Base-by-base conservation (phyloP, 2,329 filamentous ascomycete species). In the Cladosporium sp. region DNA sequence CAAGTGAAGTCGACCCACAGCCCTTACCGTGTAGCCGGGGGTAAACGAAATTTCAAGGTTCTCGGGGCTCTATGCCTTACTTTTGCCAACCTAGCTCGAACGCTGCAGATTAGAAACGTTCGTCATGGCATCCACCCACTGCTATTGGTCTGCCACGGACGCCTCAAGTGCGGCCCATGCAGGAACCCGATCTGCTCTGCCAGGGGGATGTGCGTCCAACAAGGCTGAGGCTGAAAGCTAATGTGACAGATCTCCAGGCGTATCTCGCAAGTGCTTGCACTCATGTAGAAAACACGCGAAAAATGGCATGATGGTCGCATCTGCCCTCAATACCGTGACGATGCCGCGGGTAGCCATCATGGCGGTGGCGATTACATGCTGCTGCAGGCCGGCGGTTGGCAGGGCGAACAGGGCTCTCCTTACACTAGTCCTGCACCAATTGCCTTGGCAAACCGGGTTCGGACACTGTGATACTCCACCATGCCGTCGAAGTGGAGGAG, bases 91-190 rank as follows among this genome's bases (percentile, higher is more conserved):
- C 23, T 46, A 59, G 37, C 56, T 26, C 35, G 56, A 46, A 29
- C 14, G 56, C 56, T 59, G 56, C 56, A 59, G 56, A 59, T 59
- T 59, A 46, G 56, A 59, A 46, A 59, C 56, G 56, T 37, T 59
- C 56, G 56, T 59, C 56, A 59, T 44, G 11, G 28, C 10, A 40
- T 37, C 31, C 14, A 14, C 14, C 14, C 35, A 26, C 16, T 59
- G 16, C 28, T 23, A 59, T 59, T 59, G 56, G 56, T n/a, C 35
- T 28, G 28, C 23, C 53, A n/a, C 53, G 4, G 14, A n/a, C n/a
- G 35, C 35, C 21, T 23, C 21, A 44, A 33, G 55, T 5, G 12
- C 5, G 35, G 18, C 23, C 26, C 56, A 59, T 59, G 56, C 56
- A 59, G 56, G 56, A 59, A 59, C 56, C 56, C 35, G 56, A 57